A percentile compares a stretch with the other conserved stretches of the same genome.
These are phyloP conservation scores for Leucosporidium scottii DNA, from an alignment of 768 basidiomycete species.

Conservation along the genomic window DNA sequence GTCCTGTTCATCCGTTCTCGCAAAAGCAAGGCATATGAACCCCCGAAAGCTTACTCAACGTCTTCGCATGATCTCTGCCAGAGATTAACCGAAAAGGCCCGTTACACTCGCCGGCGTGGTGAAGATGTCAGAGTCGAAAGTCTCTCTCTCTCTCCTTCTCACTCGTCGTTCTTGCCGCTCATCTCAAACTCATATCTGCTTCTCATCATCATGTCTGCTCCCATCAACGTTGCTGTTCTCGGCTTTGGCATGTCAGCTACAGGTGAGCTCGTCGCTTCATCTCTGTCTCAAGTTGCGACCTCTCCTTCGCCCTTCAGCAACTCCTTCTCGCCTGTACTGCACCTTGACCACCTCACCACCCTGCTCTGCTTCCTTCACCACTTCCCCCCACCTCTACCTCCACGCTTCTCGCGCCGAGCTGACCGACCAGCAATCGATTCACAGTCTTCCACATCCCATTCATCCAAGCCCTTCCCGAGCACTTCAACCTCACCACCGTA, in stretches of 20 bases:
- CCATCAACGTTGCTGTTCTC: constrained; percentile 21
- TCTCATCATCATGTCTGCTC: neutral
- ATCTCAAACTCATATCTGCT: neutral
- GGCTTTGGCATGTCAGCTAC: constrained; percentile 31
- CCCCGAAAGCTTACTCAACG: too few relatives aligned
- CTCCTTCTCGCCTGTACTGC: too few relatives aligned
- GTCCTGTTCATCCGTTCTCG: too few relatives aligned
- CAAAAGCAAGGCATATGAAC: too few relatives aligned
- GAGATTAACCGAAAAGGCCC: too few relatives aligned
- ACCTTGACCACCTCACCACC: neutral
- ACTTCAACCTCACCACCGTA: constrained; percentile 64
- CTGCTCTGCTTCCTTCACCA: neutral
- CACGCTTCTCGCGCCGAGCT: neutral
- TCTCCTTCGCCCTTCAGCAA: neutral
- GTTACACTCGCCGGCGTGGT: too few relatives aligned
- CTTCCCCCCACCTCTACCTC: neutral
- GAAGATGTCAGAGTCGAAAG: too few relatives aligned
- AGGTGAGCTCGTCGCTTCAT: neutral
- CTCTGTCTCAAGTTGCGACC: too few relatives aligned
- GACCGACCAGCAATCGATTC: neutral
- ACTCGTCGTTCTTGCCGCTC: neutral
- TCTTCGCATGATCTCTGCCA: too few relatives aligned
- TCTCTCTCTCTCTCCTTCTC: neutral
- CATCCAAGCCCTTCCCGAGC: constrained; percentile 60
- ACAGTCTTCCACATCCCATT: constrained; percentile 72